Evolutionary conservation across 345 rosid species (phyloP).

Genomic region (Citropsis articulata): DNA sequence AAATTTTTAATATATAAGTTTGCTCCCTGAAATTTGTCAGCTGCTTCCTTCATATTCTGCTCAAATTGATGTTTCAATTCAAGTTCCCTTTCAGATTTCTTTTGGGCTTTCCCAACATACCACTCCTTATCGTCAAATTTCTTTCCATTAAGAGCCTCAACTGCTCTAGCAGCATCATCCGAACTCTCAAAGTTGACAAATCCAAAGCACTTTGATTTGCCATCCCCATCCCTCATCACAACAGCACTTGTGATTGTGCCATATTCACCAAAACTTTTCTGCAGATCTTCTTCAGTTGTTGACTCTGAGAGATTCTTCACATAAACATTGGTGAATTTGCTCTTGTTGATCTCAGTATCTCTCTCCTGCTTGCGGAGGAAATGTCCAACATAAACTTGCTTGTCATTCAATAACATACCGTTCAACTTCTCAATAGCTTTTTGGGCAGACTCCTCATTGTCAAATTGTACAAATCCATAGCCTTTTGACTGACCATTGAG

Average conservation of each 20-base stretch:
- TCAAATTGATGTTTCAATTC: constrained; percentile 70
- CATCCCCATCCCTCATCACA: constrained; percentile 81
- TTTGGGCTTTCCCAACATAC: constrained; percentile 93
- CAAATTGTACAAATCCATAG: constrained; percentile 94
- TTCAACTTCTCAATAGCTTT: constrained; percentile 73
- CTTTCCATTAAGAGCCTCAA: constrained; percentile 78
- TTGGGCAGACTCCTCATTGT: constrained; percentile 73
- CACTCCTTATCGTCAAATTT: constrained; percentile 81
- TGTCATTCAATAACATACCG: constrained; percentile 93
- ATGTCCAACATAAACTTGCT: constrained; percentile 94
- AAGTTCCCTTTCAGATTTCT: constrained; percentile 77
- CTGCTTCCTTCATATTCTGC: constrained; percentile 79
- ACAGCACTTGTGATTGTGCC: constrained; percentile 81
- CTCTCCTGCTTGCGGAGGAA: constrained; percentile 94
- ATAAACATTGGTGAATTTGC: constrained; percentile 79
- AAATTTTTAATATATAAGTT: constrained; percentile 86
- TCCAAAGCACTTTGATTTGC: constrained; percentile 88
- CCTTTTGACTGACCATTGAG: constrained; percentile 83
- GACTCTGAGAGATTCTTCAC: constrained; percentile 80
- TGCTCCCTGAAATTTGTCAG: constrained; percentile 77
- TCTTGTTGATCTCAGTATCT: constrained; percentile 44
- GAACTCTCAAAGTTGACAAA: constrained; percentile 88
- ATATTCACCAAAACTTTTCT: constrained; percentile 64
- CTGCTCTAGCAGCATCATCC: constrained; percentile 88
- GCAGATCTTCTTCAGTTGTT: constrained; percentile 76